Evolutionary conservation across 225 moss, liverwort and hornwort genomes (phyloP).

Genomic region (Lunularia cruciata): DNA sequence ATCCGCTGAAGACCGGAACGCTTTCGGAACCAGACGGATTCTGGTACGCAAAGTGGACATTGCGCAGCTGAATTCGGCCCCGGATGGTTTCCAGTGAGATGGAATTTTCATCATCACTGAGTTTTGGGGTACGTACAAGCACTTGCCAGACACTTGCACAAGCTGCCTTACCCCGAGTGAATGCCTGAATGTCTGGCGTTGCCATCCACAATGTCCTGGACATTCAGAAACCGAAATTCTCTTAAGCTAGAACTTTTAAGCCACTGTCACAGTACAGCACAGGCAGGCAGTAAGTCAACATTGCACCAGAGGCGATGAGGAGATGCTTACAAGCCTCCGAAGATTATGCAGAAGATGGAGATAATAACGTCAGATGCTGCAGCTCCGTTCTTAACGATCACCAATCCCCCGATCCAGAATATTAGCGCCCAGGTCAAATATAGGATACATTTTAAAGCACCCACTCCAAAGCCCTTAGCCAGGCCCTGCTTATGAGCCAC

Average conservation of each 20-base stretch:
- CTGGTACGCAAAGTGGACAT: slow-evolving; percentile 35
- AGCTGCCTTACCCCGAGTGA: slow-evolving; percentile 5
- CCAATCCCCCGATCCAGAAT: slow-evolving; percentile 7
- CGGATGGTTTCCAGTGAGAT: slow-evolving; percentile 48
- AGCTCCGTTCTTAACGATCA: not conserved
- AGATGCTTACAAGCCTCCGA: slow-evolving; percentile 9
- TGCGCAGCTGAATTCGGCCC: slow-evolving; percentile 24
- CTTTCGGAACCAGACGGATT: slow-evolving; percentile 13
- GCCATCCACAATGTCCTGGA: slow-evolving; percentile 9
- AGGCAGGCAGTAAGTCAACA: not conserved
- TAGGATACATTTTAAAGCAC: not conserved
- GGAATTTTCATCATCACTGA: slow-evolving; percentile 23
- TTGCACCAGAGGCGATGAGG: not conserved
- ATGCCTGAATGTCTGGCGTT: slow-evolving; percentile 8
- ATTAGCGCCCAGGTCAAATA: slow-evolving; percentile 13
- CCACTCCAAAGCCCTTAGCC: slow-evolving; percentile 16
- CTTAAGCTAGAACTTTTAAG: no score
- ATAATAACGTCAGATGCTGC: not conserved
- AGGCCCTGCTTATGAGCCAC: slow-evolving; percentile 2
- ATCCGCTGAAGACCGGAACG: slow-evolving; percentile 21
- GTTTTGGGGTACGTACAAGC: not conserved
- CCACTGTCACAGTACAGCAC: no score
- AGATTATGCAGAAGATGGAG: not conserved
- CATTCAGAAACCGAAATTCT: not conserved
- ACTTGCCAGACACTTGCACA: not conserved